Evolutionary conservation across 768 basidiomycete genomes (phyloP), one percentile per base, ranked within the genome.

Genomic region (Auriscalpium vulgare): DNA sequence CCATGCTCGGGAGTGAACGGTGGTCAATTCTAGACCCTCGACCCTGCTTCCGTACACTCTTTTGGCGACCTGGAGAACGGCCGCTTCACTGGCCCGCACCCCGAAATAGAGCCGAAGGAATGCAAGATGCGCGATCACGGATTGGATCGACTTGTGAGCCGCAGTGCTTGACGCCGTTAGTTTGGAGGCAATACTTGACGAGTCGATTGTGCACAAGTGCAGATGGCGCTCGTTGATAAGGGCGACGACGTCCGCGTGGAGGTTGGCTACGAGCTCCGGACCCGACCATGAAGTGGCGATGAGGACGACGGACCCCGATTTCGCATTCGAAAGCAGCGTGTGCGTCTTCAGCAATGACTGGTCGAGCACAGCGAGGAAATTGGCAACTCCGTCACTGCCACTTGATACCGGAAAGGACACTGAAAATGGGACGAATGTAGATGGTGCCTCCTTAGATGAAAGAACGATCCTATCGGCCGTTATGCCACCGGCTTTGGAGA

Each of bases 41-140:
- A 87, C 63, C 16, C 62, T 58, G 29, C 78, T 75, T 21, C 78
- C 77, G 51, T 80, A 75, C 2, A 75, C 64, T 4, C 67, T 70
- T 23, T 71, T 72, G 4, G 79, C 81, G 37, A 88, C 63, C 64
- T 79, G 78, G 44, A 77, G 65, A 16, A 90, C 73, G 7, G 75
- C 68, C 1, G 69, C 67, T 65, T 85, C 78, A 21, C 72, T 78
- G 8, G 84, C 85, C n/a, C 73, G 71, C 50, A 75, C 70, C 34
- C 87, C 89, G 43, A 92, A 74, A 71, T 88, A 98, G 36, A 98
- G 75, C 53, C 91, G 78, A 65, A 97, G 71, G 76, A 97, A 91
- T 1, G 88, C 87, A 34, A 95, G 75, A 62, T 90, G 82, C 45
- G 84, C 79, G 37, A 90, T 65, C 58, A 89, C 69, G 59, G 73